Evolutionary conservation across 75 land plant species (phyloP).

Genomic region (Adiantum capillusveneris): DNA sequence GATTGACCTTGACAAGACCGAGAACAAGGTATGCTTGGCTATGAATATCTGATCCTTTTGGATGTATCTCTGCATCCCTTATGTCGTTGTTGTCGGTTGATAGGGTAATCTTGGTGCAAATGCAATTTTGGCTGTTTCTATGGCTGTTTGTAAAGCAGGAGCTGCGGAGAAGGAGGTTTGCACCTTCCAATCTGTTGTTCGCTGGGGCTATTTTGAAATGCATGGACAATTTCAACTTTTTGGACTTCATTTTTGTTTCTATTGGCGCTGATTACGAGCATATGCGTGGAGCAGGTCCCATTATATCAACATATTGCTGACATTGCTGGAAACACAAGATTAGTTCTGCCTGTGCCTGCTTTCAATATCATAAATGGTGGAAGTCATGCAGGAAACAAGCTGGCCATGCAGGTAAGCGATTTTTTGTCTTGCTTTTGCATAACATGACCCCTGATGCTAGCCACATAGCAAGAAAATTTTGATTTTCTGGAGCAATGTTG

Average conservation of each 20-base stretch:
- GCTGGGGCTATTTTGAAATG: too few species aligned
- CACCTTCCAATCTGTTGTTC: not conserved
- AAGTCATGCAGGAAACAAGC: conserved; percentile 90
- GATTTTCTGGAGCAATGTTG: too few species aligned
- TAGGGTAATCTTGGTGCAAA: conserved; percentile 97
- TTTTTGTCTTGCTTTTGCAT: too few species aligned
- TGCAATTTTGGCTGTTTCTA: conserved; percentile 94
- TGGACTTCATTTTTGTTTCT: too few species aligned
- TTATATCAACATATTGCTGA: conserved; percentile 93
- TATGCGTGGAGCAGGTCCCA: conserved; percentile 54
- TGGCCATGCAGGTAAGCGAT: conserved; percentile 95
- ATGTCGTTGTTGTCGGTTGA: not conserved
- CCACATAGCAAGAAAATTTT: too few species aligned
- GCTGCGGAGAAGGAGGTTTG: conserved; percentile 95
- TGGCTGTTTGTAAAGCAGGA: conserved; percentile 99
- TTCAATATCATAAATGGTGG: conserved; percentile 94
- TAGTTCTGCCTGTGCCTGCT: conserved; percentile 86
- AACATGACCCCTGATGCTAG: too few species aligned
- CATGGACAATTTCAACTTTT: too few species aligned
- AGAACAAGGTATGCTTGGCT: conserved; percentile 64
- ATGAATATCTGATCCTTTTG: too few species aligned
- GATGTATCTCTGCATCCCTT: too few species aligned
- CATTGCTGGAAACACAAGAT: conserved; percentile 62
- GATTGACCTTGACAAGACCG: conserved; percentile 91
- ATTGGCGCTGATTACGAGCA: too few species aligned